Percentiles rank a stretch among this genome's conserved stretches.
phyloP scores from a whole-genome alignment of 768 basidiomycete species.

The Leccinum subtestaceum region DNA sequence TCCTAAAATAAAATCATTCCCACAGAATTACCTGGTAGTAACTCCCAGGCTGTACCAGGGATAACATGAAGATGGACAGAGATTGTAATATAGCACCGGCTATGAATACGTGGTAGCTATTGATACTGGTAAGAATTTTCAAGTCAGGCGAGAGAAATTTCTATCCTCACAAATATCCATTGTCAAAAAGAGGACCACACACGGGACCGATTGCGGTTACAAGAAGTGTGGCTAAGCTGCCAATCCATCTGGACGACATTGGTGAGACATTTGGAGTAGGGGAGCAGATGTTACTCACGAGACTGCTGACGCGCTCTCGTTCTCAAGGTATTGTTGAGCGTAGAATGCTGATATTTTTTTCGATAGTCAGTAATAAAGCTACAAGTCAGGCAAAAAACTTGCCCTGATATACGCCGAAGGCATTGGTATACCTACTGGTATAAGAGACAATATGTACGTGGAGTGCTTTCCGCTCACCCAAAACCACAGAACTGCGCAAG shows the following conservation, averaged over 20 bases:
- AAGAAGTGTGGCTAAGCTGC: slow-evolving; percentile 20
- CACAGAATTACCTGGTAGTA: slow-evolving; percentile 33
- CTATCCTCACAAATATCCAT: slow-evolving; percentile 27
- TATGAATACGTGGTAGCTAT: slow-evolving; percentile 11
- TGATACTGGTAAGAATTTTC: not conserved
- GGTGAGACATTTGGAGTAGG: not conserved
- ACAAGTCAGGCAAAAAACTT: not conserved
- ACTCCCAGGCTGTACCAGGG: slow-evolving; percentile 32
- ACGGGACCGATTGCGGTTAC: slow-evolving; percentile 20
- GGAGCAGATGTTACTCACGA: not conserved
- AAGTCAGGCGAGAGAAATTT: not conserved
- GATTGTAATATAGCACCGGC: slow-evolving; percentile 27
- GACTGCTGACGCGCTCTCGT: slow-evolving; percentile 23
- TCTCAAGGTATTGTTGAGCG: slow-evolving; percentile 17
- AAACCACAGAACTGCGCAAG: slow-evolving; percentile 26
- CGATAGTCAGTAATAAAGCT: not conserved
- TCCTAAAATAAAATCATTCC: not conserved
- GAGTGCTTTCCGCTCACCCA: slow-evolving; percentile 13
- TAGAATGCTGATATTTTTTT: slow-evolving; percentile 20
- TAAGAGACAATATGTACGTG: not conserved
- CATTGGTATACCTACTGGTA: slow-evolving; percentile 11
- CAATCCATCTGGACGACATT: slow-evolving; percentile 24
- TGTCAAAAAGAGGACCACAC: slow-evolving; percentile 26
- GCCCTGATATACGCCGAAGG: slow-evolving; percentile 33
- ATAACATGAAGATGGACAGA: slow-evolving; percentile 38